phyloP scores from a whole-genome alignment of 2,329 filamentous ascomycete species.

The Colletotrichum truncatum region DNA sequence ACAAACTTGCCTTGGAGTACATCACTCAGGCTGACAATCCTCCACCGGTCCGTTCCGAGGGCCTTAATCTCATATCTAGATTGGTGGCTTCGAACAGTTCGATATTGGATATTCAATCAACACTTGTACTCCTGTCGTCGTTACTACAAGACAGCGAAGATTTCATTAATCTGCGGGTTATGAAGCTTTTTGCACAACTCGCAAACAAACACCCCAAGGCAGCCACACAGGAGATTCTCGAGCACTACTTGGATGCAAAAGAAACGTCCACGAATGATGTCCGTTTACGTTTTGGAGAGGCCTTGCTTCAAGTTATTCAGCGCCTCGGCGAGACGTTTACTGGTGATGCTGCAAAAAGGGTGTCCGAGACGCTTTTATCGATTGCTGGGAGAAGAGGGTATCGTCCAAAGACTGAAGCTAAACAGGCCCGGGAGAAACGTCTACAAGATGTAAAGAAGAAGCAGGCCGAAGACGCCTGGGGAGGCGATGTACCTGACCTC shows the following conservation, averaged over 20 bases:
- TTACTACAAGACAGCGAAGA: constrained; percentile 74
- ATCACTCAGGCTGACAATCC: constrained; percentile 69
- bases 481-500: constrained; percentile 59
- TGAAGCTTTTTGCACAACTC: constrained; percentile 71
- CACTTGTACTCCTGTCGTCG: constrained; percentile 70
- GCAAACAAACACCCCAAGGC: constrained; percentile 70
- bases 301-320: constrained; percentile 71
- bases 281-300: constrained; percentile 75
- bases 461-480: constrained; percentile 64
- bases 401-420: constrained; percentile 66
- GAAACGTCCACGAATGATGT: constrained; percentile 69
- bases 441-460: constrained; percentile 57
- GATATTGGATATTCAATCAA: constrained; percentile 72
- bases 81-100: constrained; percentile 65
- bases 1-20: constrained; percentile 71
- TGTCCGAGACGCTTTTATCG: constrained; percentile 68
- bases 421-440: constrained; percentile 61
- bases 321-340: constrained; percentile 64
- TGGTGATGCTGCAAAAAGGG: constrained; percentile 59
- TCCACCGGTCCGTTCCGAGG: constrained; percentile 73
- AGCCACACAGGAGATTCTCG: constrained; percentile 69
- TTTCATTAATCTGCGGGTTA: constrained; percentile 75
- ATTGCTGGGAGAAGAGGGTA: constrained; percentile 71
- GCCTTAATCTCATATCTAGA: constrained; percentile 66
- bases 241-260: constrained; percentile 72